Evolutionary conservation across 176 grass and related monocot genomes (phyloP).

Genomic region (Zea luxurians): DNA sequence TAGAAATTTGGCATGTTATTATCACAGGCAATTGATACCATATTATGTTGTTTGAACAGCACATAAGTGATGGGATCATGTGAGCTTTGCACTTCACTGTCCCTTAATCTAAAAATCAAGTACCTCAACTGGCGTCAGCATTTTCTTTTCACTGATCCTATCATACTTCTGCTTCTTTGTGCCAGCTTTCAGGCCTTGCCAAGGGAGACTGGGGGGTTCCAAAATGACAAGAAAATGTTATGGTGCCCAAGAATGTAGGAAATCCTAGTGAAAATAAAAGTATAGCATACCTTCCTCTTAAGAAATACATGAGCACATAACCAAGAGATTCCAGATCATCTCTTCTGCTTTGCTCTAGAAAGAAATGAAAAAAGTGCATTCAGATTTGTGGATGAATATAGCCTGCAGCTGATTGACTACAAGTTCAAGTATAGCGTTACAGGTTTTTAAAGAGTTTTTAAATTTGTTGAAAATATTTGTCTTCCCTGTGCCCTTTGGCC

Average conservation of each 20-base stretch:
- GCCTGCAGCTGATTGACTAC: background rate
- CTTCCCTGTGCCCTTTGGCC: background rate
- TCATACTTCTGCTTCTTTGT: conserved; percentile 91
- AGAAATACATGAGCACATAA: conserved; percentile 86
- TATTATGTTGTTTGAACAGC: background rate
- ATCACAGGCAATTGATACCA: background rate
- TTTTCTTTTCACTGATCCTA: conserved; percentile 88
- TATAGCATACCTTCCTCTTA: conserved; percentile 73
- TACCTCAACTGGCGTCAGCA: conserved; percentile 75
- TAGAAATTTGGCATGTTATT: background rate
- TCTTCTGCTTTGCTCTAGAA: conserved; percentile 82
- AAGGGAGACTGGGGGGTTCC: conserved; percentile 58
- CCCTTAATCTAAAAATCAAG: too few relatives aligned
- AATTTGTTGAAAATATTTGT: background rate
- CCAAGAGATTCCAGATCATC: conserved; percentile 92
- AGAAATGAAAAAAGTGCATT: background rate
- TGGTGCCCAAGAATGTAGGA: background rate
- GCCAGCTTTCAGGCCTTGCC: conserved; percentile 86
- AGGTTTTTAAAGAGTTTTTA: background rate
- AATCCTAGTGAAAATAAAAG: conserved; percentile 13
- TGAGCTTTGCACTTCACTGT: background rate
- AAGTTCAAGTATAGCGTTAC: conserved; percentile 20
- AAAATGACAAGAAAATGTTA: conserved; percentile 35
- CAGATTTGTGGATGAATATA: background rate
- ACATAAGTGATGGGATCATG: background rate